A percentile compares a stretch with the other conserved stretches of the same genome.
phyloP scores from a whole-genome alignment of 2,329 filamentous ascomycete species.

The Colletotrichum orchidophilum region DNA sequence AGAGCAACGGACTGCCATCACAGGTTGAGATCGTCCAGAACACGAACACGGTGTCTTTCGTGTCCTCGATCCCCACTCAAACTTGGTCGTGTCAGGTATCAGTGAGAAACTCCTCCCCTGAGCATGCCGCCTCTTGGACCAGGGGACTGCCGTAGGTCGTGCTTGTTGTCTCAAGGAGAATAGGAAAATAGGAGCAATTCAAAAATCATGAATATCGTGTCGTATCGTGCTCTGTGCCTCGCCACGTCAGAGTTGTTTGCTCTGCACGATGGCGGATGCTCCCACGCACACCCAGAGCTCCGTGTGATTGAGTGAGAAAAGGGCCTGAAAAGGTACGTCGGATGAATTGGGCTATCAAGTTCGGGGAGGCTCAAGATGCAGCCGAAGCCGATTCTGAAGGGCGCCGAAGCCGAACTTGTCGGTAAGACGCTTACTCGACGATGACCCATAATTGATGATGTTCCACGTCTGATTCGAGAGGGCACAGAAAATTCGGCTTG shows the following conservation, averaged over 20 bases:
- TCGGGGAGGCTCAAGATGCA: too few species aligned
- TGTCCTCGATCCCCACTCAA: background rate
- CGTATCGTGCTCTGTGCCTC: background rate
- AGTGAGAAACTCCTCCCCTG: background rate
- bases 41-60: background rate
- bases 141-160: background rate
- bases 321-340: background rate
- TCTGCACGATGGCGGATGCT: slow-evolving; percentile 13
- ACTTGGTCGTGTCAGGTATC: background rate
- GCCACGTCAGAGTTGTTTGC: slow-evolving; percentile 32
- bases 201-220: background rate
- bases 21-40: background rate
- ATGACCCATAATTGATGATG: too few species aligned
- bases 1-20: background rate
- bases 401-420: background rate
- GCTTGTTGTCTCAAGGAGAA: slow-evolving; percentile 25
- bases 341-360: background rate
- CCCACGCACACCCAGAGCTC: slow-evolving; percentile 2
- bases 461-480: background rate
- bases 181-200: slow-evolving; percentile 30
- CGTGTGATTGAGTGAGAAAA: background rate
- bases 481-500: background rate
- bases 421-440: too few species aligned
- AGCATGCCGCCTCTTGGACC: background rate
- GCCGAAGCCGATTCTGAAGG: background rate